phyloP scores from a whole-genome alignment of 2,329 filamentous ascomycete species.

The Fonsecaea monophora region DNA sequence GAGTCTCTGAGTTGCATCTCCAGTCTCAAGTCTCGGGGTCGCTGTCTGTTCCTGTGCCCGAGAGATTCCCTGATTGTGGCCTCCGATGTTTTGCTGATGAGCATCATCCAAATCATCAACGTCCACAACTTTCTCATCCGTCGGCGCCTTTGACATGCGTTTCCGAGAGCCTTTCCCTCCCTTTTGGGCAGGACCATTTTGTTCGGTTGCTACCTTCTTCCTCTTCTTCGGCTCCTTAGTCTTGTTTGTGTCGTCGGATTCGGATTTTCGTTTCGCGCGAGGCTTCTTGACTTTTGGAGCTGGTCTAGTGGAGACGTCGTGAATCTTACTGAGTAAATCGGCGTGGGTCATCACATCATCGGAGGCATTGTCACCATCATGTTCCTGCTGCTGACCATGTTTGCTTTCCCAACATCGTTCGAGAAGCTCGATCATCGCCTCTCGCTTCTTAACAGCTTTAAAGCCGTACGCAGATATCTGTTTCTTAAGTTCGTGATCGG shows the following conservation, averaged over 20 bases:
- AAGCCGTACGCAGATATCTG: conserved; percentile 72
- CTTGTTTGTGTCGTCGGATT: conserved; percentile 11
- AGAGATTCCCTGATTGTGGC: not conserved
- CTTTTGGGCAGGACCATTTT: conserved; percentile 4
- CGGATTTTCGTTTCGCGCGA: conserved; percentile 32
- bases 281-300: conserved; percentile 36
- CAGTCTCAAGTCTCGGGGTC: not conserved
- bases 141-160: conserved; percentile 18
- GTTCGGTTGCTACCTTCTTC: conserved; percentile 29
- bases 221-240: conserved; percentile 34
- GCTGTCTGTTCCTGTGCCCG: not conserved
- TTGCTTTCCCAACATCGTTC: conserved; percentile 74
- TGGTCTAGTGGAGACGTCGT: conserved; percentile 36
- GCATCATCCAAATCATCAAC: conserved; percentile 37
- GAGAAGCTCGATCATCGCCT: conserved; percentile 72
- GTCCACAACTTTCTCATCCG: conserved; percentile 34
- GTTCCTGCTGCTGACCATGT: conserved; percentile 40
- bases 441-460: conserved; percentile 71
- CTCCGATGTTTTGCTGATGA: not conserved
- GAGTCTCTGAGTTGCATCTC: not conserved
- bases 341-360: conserved; percentile 28
- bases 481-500: conserved; percentile 67
- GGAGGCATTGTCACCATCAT: conserved; percentile 28
- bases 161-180: conserved; percentile 16
- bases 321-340: conserved; percentile 39